phyloP scores from a whole-genome alignment of 768 basidiomycete genomes.

The Amanita pseudoporphyria region DNA sequence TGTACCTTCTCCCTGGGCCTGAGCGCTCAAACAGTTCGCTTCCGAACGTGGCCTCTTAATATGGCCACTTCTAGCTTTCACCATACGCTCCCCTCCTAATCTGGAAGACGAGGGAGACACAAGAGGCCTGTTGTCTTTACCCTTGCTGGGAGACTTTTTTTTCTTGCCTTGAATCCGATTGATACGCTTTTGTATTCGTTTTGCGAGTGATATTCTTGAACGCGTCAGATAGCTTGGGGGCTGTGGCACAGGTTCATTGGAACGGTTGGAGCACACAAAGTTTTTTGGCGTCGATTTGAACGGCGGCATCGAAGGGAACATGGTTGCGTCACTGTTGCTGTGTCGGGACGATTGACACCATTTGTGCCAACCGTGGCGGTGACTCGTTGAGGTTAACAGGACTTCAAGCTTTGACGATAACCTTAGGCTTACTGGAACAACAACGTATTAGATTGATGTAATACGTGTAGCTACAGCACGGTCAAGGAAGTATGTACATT shows the following conservation, averaged over 20 bases:
- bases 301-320: background rate
- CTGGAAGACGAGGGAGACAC: background rate
- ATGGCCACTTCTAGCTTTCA: constrained; percentile 1
- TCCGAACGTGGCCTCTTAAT: constrained; percentile 4
- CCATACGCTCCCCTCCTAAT: constrained; percentile 3
- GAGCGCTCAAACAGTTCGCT: background rate
- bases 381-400: too few relatives aligned
- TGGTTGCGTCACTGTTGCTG: background rate
- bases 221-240: background rate
- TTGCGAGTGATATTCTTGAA: background rate
- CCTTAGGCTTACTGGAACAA: background rate
- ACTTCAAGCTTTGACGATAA: too few relatives aligned
- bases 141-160: background rate
- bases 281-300: background rate
- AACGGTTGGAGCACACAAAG: background rate
- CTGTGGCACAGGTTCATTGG: background rate
- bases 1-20: background rate
- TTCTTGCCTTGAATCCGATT: constrained; percentile 1
- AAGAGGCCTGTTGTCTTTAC: background rate
- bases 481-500: background rate
- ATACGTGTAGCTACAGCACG: background rate
- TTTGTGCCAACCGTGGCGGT: too few relatives aligned
- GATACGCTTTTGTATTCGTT: constrained; percentile 4
- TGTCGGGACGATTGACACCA: too few relatives aligned
- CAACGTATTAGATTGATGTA: background rate